phyloP scores from a whole-genome alignment of 2,329 filamentous ascomycete species.

The Talaromyces rugulosus region DNA sequence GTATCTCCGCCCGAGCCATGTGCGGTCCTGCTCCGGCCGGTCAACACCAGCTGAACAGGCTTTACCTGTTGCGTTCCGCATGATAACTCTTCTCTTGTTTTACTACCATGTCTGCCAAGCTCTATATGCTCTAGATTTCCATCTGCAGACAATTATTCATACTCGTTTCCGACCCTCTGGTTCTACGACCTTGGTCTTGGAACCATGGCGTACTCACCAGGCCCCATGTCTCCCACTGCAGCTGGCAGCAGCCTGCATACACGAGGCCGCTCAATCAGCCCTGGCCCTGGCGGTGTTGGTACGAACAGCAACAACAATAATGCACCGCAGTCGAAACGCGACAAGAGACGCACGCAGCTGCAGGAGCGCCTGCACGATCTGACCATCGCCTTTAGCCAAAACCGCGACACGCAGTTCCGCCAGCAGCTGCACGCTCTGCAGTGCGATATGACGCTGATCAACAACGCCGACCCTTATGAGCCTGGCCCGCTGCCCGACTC shows the following conservation, averaged over 20 bases:
- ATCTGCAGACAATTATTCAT: not conserved
- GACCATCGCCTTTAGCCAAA: slow-evolving; percentile 71
- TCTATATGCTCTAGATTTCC: not conserved
- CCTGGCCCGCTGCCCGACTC: slow-evolving; percentile 63
- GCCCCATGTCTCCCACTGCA: slow-evolving; percentile 28
- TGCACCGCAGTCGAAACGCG: slow-evolving; percentile 68
- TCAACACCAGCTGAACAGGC: not conserved
- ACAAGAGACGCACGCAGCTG: slow-evolving; percentile 81
- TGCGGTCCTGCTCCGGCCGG: slow-evolving; percentile 8
- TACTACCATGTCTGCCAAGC: not conserved
- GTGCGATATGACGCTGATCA: slow-evolving; percentile 80
- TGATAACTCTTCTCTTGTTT: not conserved
- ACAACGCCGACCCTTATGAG: slow-evolving; percentile 77
- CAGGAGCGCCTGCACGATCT: slow-evolving; percentile 74
- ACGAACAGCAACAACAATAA: slow-evolving; percentile 10
- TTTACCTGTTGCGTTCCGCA: not conserved
- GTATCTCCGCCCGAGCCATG: not conserved
- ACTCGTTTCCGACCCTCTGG: not conserved
- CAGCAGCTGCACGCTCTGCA: slow-evolving; percentile 90
- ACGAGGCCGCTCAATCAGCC: slow-evolving; percentile 28
- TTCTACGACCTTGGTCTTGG: not conserved
- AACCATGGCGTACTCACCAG: slow-evolving; percentile 38
- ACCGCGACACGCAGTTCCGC: slow-evolving; percentile 78
- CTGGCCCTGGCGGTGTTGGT: slow-evolving; percentile 16
- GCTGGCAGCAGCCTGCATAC: slow-evolving; percentile 19